These are phyloP conservation scores for Raddia guianensis DNA, from an alignment of 176 grass and related monocot species.

Conservation along the genomic window DNA sequence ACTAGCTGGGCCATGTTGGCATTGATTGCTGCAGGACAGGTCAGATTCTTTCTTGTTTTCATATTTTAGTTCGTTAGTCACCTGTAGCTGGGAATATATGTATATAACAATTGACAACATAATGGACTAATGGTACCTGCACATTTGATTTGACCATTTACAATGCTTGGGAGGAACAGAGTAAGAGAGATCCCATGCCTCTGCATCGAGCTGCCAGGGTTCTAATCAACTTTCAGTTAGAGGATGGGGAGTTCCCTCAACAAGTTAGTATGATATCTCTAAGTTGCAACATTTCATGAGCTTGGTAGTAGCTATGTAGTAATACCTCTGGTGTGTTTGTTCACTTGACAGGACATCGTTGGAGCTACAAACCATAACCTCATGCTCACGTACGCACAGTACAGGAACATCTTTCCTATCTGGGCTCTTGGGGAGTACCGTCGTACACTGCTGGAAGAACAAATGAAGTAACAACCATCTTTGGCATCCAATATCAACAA, in stretches of 20 bases:
- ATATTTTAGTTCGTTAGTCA: too few relatives aligned
- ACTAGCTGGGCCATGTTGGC: slow-evolving; percentile 10
- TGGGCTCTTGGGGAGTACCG: slow-evolving; percentile 66
- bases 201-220: slow-evolving; percentile 48
- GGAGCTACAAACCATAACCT: slow-evolving; percentile 54
- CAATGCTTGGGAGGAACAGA: slow-evolving; percentile 2
- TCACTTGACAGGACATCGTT: slow-evolving; percentile 57
- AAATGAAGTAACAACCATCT: neutral
- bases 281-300: too few relatives aligned
- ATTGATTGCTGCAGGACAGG: slow-evolving; percentile 63
- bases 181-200: slow-evolving; percentile 48
- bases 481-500: too few relatives aligned
- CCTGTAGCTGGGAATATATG: too few relatives aligned
- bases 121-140: neutral
- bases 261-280: slow-evolving; percentile 21
- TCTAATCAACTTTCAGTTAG: slow-evolving; percentile 55
- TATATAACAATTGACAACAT: too few relatives aligned
- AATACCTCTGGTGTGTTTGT: neutral
- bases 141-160: neutral
- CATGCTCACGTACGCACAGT: slow-evolving; percentile 59
- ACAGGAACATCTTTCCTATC: slow-evolving; percentile 63
- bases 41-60: neutral
- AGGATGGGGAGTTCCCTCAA: slow-evolving; percentile 59
- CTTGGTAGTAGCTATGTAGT: neutral
- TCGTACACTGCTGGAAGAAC: neutral